Evolutionary conservation across 2,329 filamentous ascomycete species (phyloP), one percentile per base, ranked within the genome.

Genomic region (Ophiostoma sp.): DNA sequence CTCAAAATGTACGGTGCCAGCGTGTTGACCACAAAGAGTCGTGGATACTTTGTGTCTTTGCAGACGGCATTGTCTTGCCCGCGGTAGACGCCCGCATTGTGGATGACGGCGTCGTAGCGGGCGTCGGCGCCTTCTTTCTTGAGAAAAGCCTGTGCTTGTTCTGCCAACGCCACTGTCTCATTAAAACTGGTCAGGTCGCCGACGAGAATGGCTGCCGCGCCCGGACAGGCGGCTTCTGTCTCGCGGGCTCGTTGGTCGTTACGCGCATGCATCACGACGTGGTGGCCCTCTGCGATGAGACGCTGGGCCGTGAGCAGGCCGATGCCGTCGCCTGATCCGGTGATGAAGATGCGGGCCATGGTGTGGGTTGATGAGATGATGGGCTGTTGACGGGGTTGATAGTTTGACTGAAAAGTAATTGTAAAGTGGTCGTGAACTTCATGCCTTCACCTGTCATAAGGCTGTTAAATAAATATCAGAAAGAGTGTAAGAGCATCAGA

Each of bases 1-100:
- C 87, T 86, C 2, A 90, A 80, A 5, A 90, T 81, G 75, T 89
- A 90, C 0, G 88, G 88, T 19, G 88, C 87, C 0, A 90, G 76
- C 0, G 84, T 87, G 76, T 90, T 90, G 63, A 89, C 86, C 0
- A 86, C 83, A 66, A 88, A 86, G 0, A 88, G 81, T 1, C 82
- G 81, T 0, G 86, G 84, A 28, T 88, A 75, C 2, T 78, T 78
- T n/a, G 78, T 78, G 39, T 57, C 68, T 3, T 84, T 70, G 77
- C 80, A 74, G 79, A 82, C 57, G 28, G 77, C 70, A 15, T 70
- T 61, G 33, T 76, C 75, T 78, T 82, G 75, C 19, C 84, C 84
- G 39, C 79, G 79, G 72, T 84, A 85, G 31, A 88, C 76, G 2
- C 87, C 88, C 0, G 88, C 88, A 74, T 90, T 90, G 81, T 90